Base-by-base conservation (phyloP, 2,329 filamentous ascomycete genomes). In the Mycosphaerelloides madeirae region DNA sequence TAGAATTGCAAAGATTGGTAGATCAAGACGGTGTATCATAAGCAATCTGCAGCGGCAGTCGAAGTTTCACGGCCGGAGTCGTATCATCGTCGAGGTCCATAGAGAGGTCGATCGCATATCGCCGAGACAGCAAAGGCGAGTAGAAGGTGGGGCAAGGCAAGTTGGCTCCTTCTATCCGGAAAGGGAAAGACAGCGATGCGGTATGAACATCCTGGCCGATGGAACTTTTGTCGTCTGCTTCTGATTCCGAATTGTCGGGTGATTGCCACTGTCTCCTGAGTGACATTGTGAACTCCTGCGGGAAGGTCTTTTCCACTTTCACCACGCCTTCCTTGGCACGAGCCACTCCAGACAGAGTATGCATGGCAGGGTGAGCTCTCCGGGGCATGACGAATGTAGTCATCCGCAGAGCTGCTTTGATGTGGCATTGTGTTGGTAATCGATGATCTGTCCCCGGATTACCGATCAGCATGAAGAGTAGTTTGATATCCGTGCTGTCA, bases 311-410 rank as follows among this genome's bases (percentile, higher is more conserved):
- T 12, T 38, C 34, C 25, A 44, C 33, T 12, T 43, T 46, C 20
- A 50, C 12, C 5, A 41, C 15, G 4, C 44, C 44, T 13, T 40
- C 34, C 11, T 34, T 44, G 29, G 29, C 15, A 11, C 28, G 31
- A 14, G 32, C 29, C 6, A 28, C 35, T 29, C 38, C 38, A 11
- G 29, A 31, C 2, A 48, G 7, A 2, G 42, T 40, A 13, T 48
- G 48, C 25, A 43, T 20, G 1, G 29, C 41, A 12, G 33, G 48
- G 3, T 29, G 41, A 2, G 34, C 34, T 20, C 34, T 20, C 19
- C 35, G 16, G 12, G 37, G 38, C 44, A 48, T 48, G 3, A 51
- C 44, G 18, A 51, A 45, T 2, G 48, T 51, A 5, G 44, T 43
- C 0, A 38, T 43, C n/a, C 36, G 43, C 6, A 51, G 31, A 7